Evolutionary conservation across 441 rosid species (phyloP).

Genomic region (Dalechampia spathulata): DNA sequence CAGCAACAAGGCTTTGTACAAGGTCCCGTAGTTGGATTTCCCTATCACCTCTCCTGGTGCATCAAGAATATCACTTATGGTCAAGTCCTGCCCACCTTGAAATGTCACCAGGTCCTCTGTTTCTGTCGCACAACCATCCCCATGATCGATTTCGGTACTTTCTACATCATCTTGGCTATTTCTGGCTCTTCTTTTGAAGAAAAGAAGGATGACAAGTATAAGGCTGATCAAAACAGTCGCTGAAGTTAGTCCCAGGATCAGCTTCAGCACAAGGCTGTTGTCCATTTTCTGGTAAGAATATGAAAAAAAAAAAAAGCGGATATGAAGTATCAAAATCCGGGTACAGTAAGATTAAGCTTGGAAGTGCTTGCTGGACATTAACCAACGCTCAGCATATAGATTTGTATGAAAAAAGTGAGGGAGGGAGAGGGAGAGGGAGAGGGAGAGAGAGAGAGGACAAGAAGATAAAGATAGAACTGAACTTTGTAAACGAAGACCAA

Average conservation of each 20-base stretch:
- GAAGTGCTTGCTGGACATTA: too few relatives aligned
- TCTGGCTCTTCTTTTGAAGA: slow-evolving; percentile 21
- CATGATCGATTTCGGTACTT: slow-evolving; percentile 21
- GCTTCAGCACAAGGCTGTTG: too few relatives aligned
- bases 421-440: too few relatives aligned
- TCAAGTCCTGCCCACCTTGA: slow-evolving; percentile 61
- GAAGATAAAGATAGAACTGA: slow-evolving; percentile 25
- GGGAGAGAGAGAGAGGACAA: slow-evolving; percentile 17
- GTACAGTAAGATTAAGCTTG: too few relatives aligned
- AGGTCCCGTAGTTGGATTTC: slow-evolving; percentile 75
- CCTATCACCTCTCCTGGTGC: slow-evolving; percentile 97
- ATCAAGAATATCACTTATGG: slow-evolving; percentile 69
- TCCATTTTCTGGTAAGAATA: too few relatives aligned
- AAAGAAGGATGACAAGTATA: slow-evolving; percentile 25
- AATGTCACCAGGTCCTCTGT: slow-evolving; percentile 57
- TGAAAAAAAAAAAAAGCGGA: too few relatives aligned
- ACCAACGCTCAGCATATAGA: too few relatives aligned
- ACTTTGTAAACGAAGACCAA: too few relatives aligned
- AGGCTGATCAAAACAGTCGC: slow-evolving; percentile 32
- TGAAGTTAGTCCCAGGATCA: slow-evolving; percentile 38
- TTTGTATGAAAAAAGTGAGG: too few relatives aligned
- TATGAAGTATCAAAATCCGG: too few relatives aligned
- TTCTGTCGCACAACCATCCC: slow-evolving; percentile 15
- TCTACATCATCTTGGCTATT: slow-evolving; percentile 27
- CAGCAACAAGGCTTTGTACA: slow-evolving; percentile 73